Percentiles rank a stretch among this genome's conserved stretches.
Conservation (phyloP, 1,284 basidiomycete species). For the Boletellus sp. region DNA sequence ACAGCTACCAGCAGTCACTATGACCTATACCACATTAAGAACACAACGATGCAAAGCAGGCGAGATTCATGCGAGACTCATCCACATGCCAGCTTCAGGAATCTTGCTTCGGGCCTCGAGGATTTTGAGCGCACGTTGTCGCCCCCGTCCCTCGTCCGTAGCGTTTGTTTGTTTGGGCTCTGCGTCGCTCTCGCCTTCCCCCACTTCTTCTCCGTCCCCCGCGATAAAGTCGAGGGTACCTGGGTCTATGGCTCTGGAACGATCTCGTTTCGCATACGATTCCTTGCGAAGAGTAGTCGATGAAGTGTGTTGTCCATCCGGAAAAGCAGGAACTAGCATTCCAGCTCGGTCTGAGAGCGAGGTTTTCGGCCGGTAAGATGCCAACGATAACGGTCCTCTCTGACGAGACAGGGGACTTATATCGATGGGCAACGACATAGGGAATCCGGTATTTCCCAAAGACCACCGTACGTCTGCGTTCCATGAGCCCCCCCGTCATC, state of each 20-base stretch:
- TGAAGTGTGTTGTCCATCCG: conserved; percentile 31
- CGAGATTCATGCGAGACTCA: conserved; percentile 54
- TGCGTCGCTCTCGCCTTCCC: conserved; percentile 37
- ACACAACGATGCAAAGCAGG: not conserved
- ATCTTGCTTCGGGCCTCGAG: conserved; percentile 58
- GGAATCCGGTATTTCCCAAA: conserved; percentile 30
- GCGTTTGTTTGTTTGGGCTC: conserved; percentile 24
- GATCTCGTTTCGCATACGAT: conserved; percentile 66
- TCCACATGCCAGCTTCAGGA: conserved; percentile 72
- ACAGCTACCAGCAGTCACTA: conserved; percentile 6
- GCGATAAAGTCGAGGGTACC: conserved; percentile 59
- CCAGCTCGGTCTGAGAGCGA: conserved; percentile 38
- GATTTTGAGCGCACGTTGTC: conserved; percentile 61
- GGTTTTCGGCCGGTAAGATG: conserved; percentile 55
- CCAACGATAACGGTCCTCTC: conserved; percentile 40
- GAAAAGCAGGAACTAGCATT: conserved; percentile 27
- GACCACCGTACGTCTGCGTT: conserved; percentile 25
- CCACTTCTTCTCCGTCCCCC: conserved; percentile 44
- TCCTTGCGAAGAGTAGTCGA: conserved; percentile 53
- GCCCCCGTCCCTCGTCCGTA: conserved; percentile 42
- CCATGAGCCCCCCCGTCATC: conserved; percentile 4
- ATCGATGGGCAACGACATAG: conserved; percentile 58
- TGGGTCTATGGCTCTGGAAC: conserved; percentile 58
- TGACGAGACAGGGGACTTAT: conserved; percentile 44
- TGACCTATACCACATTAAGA: conserved; percentile 10